Percentiles rank a stretch among this genome's conserved stretches.
Conservation (phyloP, 306 rosid genomes). For the Ceratonia siliqua region DNA sequence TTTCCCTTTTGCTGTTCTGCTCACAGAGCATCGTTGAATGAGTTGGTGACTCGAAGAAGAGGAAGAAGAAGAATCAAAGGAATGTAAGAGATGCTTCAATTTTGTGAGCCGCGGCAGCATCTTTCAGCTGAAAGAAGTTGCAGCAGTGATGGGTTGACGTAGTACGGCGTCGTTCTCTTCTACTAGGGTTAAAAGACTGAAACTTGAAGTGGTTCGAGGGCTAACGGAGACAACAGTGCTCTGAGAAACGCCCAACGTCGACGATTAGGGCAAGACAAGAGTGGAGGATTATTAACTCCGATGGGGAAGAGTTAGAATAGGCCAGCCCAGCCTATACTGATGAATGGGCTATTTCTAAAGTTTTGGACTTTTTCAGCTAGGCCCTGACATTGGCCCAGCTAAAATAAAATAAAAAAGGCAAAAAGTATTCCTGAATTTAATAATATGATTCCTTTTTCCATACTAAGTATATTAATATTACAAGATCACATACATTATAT, state of each 20-base stretch:
- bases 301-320: background rate
- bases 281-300: background rate
- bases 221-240: background rate
- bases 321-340: background rate
- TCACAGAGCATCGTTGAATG: slow-evolving; percentile 42
- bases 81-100: slow-evolving; percentile 18
- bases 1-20: slow-evolving; percentile 53
- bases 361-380: background rate
- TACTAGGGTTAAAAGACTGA: background rate
- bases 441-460: too few species aligned
- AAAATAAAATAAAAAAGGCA: too few species aligned
- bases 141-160: background rate
- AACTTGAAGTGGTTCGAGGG: background rate
- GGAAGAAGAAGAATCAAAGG: background rate
- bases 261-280: slow-evolving; percentile 6
- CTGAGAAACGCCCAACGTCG: background rate
- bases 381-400: background rate
- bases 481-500: too few species aligned
- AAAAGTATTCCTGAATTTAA: too few species aligned
- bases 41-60: slow-evolving; percentile 29
- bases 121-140: background rate
- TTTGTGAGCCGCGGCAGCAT: slow-evolving; percentile 41
- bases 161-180: background rate
- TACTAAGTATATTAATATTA: too few species aligned
- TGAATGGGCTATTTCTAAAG: background rate